These are phyloP conservation scores for Phytophthora lateralis DNA, from an alignment of 352 stramenopile species.

Conservation along the genomic window DNA sequence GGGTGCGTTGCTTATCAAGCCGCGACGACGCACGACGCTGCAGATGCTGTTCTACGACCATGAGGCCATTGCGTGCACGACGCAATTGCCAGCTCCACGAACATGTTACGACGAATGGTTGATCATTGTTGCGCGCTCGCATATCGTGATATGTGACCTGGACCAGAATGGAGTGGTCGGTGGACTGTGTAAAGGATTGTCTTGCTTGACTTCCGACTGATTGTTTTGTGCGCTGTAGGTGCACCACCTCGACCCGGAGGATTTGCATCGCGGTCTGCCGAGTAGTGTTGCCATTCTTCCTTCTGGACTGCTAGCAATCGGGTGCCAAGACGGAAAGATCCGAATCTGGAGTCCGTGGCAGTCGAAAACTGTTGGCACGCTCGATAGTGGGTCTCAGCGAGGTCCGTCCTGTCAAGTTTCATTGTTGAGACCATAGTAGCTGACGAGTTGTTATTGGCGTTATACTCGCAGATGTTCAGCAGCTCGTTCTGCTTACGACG, in stretches of 20 bases:
- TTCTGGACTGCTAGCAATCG: slow-evolving; percentile 67
- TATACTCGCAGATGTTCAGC: slow-evolving; percentile 57
- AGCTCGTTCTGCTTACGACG: slow-evolving; percentile 64
- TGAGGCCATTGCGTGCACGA: slow-evolving; percentile 58
- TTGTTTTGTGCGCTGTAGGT: slow-evolving; percentile 16
- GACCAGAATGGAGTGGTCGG: slow-evolving; percentile 63
- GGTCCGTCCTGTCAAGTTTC: slow-evolving; percentile 24
- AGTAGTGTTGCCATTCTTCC: slow-evolving; percentile 68
- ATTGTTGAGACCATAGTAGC: not conserved
- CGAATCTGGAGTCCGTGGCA: slow-evolving; percentile 68
- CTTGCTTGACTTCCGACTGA: not conserved
- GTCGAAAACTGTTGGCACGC: slow-evolving; percentile 61
- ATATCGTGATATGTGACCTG: slow-evolving; percentile 78
- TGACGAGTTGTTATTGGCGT: slow-evolving; percentile 2
- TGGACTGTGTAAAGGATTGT: not conserved
- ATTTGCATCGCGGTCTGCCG: slow-evolving; percentile 64
- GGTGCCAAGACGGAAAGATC: slow-evolving; percentile 78
- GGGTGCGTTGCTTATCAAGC: slow-evolving; percentile 52
- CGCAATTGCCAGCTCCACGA: slow-evolving; percentile 44
- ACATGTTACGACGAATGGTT: slow-evolving; percentile 78
- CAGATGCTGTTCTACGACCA: slow-evolving; percentile 82
- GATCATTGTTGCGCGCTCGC: slow-evolving; percentile 56
- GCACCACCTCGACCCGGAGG: slow-evolving; percentile 46
- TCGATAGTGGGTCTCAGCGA: slow-evolving; percentile 64
- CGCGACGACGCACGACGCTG: slow-evolving; percentile 44